phyloP scores from a whole-genome alignment of 2,329 filamentous ascomycete species.

The Botrytis galanthina region DNA sequence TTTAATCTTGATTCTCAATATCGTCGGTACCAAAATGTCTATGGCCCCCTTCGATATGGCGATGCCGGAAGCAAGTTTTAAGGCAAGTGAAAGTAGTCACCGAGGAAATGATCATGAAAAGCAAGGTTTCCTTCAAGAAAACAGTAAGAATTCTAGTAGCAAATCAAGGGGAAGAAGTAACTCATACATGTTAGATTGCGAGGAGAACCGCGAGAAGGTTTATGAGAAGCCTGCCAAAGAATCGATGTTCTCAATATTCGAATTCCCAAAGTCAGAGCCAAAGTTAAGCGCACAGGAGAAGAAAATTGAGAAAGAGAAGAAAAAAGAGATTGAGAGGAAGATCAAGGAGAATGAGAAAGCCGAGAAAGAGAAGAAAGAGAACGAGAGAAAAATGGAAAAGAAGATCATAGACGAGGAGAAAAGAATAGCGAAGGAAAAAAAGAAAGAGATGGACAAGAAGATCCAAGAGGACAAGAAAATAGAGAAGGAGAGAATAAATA shows the following conservation, averaged over 20 bases:
- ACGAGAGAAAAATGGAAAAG: neutral
- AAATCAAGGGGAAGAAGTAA: neutral
- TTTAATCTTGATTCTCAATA: neutral
- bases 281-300: neutral
- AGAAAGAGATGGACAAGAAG: neutral
- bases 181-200: neutral
- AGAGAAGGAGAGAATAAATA: neutral
- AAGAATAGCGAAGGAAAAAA: neutral
- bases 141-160: neutral
- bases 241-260: neutral
- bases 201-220: neutral
- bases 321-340: neutral
- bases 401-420: neutral
- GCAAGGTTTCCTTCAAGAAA: neutral
- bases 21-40: too few relatives aligned
- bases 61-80: neutral
- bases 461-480: neutral
- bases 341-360: neutral
- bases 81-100: neutral
- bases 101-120: neutral
- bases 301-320: neutral
- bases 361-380: neutral
- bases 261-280: neutral
- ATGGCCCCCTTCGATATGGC: neutral
- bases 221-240: neutral